Base-by-base conservation (phyloP, 305 asterid genomes). In the Fraxinus albicans region DNA sequence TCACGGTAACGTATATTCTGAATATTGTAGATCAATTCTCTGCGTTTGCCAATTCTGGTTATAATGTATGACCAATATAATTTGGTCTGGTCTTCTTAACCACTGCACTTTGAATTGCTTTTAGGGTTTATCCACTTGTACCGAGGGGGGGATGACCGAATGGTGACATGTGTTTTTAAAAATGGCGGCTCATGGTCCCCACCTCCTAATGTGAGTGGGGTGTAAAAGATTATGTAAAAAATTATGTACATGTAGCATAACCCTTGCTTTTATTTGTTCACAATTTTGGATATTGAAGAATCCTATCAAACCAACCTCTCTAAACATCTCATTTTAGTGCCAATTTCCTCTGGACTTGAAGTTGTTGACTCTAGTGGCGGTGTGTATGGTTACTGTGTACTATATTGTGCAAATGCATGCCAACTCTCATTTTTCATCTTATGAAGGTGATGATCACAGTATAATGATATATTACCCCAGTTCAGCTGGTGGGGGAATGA, bases 401-500 rank as follows among this genome's bases (percentile, higher is more conserved):
- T 10, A 79, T 78, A 47, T 80, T 47, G 76, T 63, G 23, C 80
- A 83, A 80, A 60, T 81, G 82, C 83, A 50, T 81, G 72, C 77
- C 74, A 69, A 80, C 79, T 81, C 77, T 88, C 87, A 81, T 85
- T 78, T 87, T 87, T 73, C 77, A 80, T 84, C 88, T 87, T 84
- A 58, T 88, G 90, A 89, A 96, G 99, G 95, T 91, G 98, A 96
- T 87, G 95, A 96, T 86, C 99, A 96, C 90, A 90, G 98, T 80
- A 93, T 96, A 84, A 96, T 95, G 99, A 96, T 96, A 82, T 96
- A 96, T 85, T 96, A 96, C 82, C 99, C 99, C 77, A 96, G 98
- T 86, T 91, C 98, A 79, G 99, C 99, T 29, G 99, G 99, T 85
- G 98, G 99, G 77, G 99, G 99, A 75, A 96, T 96, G 99, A 96